A percentile compares a stretch with the other conserved stretches of the same genome.
phyloP scores from a whole-genome alignment of 164 flowering plant species.

The Tinospora cordifolia region DNA sequence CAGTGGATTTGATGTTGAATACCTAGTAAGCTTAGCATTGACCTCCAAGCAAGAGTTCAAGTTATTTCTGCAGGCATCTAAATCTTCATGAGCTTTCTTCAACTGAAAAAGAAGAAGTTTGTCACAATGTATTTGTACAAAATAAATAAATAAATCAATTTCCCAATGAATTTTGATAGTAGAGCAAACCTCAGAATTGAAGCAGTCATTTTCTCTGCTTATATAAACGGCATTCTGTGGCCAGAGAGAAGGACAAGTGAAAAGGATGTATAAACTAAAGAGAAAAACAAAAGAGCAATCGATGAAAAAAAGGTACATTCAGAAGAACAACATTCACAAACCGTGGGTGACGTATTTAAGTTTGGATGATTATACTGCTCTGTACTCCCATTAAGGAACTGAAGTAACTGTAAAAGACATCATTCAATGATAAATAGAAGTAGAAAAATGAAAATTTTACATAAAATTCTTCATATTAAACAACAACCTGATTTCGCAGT shows the following conservation, averaged over 20 bases:
- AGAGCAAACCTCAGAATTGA: constrained; percentile 50
- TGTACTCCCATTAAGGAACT: constrained; percentile 38
- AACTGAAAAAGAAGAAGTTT: constrained; percentile 34
- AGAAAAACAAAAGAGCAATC: not conserved
- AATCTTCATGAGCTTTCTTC: constrained; percentile 39
- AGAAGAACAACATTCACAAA: constrained; percentile 12
- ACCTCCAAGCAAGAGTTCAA: constrained; percentile 57
- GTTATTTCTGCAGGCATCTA: constrained; percentile 53
- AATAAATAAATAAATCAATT: not conserved
- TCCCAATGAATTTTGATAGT: not conserved
- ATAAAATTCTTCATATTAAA: constrained; percentile 2
- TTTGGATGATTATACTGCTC: constrained; percentile 26
- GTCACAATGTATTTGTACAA: not conserved
- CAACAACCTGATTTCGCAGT: constrained; percentile 65
- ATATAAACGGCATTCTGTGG: constrained; percentile 30
- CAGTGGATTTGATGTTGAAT: constrained; percentile 4
- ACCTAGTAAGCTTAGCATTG: constrained; percentile 73
- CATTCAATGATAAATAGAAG: not conserved
- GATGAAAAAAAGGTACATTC: not conserved
- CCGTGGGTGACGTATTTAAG: constrained; percentile 28
- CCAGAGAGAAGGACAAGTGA: constrained; percentile 7
- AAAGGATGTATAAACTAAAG: not conserved
- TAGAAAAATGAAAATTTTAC: not conserved
- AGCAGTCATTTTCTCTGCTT: constrained; percentile 32
- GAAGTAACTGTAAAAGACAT: constrained; percentile 44